phyloP scores from a whole-genome alignment of 2,329 filamentous ascomycete genomes.

The Aspergillus sp. region DNA sequence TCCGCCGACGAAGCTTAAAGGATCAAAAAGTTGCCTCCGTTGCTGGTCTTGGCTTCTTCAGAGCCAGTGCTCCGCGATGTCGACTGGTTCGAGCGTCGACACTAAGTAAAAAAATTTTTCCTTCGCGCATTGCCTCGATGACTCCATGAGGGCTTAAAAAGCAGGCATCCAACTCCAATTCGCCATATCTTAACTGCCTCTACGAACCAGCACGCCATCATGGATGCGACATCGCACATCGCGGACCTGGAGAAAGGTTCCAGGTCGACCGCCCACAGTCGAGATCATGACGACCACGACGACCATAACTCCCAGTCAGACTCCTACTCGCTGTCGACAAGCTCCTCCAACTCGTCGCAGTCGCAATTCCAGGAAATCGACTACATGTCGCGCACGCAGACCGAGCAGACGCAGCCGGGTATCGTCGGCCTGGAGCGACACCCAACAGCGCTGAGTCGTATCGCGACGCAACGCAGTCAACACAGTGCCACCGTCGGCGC shows the following conservation, averaged over 20 bases:
- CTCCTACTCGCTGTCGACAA: slow-evolving; percentile 20
- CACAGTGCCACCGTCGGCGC: slow-evolving; percentile 44
- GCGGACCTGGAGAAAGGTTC: slow-evolving; percentile 34
- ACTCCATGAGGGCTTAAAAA: neutral
- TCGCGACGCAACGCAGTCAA: slow-evolving; percentile 40
- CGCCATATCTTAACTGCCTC: neutral
- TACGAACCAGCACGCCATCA: slow-evolving; percentile 9
- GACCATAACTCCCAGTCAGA: slow-evolving; percentile 10
- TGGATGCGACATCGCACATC: slow-evolving; percentile 33
- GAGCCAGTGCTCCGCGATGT: neutral
- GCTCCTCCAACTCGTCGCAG: slow-evolving; percentile 20
- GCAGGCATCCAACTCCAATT: neutral
- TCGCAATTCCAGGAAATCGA: slow-evolving; percentile 19
- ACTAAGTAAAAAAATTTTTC: too few relatives aligned
- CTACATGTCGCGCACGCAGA: slow-evolving; percentile 31
- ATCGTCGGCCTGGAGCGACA: slow-evolving; percentile 34
- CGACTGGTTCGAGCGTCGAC: too few relatives aligned
- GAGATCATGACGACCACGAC: slow-evolving; percentile 5
- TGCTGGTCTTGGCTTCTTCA: neutral
- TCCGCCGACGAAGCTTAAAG: neutral
- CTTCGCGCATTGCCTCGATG: neutral
- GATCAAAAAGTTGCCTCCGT: neutral
- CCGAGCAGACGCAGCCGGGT: slow-evolving; percentile 22
- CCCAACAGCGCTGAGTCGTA: slow-evolving; percentile 39
- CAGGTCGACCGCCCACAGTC: neutral